phyloP scores from a whole-genome alignment of 2,329 filamentous ascomycete species.

The Scedosporium boydii region DNA sequence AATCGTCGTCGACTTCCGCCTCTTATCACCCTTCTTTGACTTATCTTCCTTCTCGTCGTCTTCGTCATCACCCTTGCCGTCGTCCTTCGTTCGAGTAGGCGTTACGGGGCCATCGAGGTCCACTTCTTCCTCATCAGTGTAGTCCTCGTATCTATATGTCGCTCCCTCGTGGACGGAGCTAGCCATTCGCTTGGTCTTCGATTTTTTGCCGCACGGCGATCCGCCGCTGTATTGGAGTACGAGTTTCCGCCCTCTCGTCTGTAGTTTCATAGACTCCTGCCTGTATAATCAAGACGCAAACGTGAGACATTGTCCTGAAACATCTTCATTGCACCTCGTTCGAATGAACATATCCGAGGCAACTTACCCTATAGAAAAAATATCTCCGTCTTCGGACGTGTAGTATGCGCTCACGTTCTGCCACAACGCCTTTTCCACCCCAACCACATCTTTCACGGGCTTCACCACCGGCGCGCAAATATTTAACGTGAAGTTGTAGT shows the following conservation, averaged over 20 bases:
- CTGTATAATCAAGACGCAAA: conserved; percentile 21
- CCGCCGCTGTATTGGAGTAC: conserved; percentile 69
- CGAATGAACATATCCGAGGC: too few species aligned
- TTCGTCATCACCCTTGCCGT: conserved; percentile 8
- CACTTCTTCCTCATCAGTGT: conserved; percentile 26
- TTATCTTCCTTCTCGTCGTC: conserved; percentile 25
- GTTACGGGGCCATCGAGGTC: conserved; percentile 16
- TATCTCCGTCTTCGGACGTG: conserved; percentile 50
- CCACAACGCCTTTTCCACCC: conserved; percentile 53
- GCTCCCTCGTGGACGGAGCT: conserved; percentile 17
- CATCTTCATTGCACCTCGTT: not conserved
- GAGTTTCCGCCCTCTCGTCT: conserved; percentile 61
- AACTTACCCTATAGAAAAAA: conserved; percentile 68
- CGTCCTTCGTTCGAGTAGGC: conserved; percentile 21
- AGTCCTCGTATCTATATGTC: conserved; percentile 14
- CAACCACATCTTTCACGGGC: conserved; percentile 50
- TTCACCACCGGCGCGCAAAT: conserved; percentile 71
- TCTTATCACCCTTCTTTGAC: conserved; percentile 24
- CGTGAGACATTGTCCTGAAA: not conserved
- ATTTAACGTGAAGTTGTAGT: conserved; percentile 75
- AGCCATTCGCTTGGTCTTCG: conserved; percentile 25
- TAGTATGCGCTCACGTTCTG: conserved; percentile 75
- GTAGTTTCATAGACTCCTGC: conserved; percentile 42
- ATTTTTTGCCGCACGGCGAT: conserved; percentile 56
- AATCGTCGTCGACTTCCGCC: conserved; percentile 74